A percentile compares a stretch with the other conserved stretches of the same genome.
Evolutionary conservation across 2,329 filamentous ascomycete species (phyloP).

Genomic region (Alternaria angustiovoidea): DNA sequence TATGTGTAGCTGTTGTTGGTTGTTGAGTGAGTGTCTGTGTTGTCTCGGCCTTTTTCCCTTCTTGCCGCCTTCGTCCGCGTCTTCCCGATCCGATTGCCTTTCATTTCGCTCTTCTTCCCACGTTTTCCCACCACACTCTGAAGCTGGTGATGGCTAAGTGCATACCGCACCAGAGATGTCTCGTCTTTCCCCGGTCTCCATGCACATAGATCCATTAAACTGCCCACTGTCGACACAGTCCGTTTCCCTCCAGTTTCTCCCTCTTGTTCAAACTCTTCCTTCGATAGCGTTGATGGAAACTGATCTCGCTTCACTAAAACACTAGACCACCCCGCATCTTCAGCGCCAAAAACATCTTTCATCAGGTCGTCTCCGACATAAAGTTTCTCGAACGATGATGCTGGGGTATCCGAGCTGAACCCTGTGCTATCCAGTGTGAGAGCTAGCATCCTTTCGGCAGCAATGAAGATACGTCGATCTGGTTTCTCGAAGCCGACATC

Average conservation of each 20-base stretch:
- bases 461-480: conserved; percentile 62
- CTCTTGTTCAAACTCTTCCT: not conserved
- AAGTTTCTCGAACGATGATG: conserved; percentile 51
- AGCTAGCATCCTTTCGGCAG: conserved; percentile 58
- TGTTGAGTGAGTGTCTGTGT: too few relatives aligned
- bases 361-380: conserved; percentile 64
- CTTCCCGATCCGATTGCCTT: too few relatives aligned
- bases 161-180: not conserved
- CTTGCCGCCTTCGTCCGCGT: too few relatives aligned
- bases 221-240: not conserved
- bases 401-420: conserved; percentile 9
- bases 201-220: not conserved
- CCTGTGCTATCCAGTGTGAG: conserved; percentile 34
- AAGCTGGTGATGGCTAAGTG: too few relatives aligned
- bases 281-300: too few relatives aligned
- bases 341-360: conserved; percentile 61
- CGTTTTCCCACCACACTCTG: too few relatives aligned
- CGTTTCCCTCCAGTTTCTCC: not conserved
- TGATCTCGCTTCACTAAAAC: conserved; percentile 52
- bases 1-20: too few relatives aligned
- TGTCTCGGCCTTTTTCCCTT: too few relatives aligned
- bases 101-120: too few relatives aligned
- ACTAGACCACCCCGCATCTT: conserved; percentile 58
- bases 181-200: not conserved
- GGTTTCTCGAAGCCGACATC: conserved; percentile 70